Evolutionary conservation across 805 yeast species (phyloP).

Genomic region (Cyberlindnera petersonii): DNA sequence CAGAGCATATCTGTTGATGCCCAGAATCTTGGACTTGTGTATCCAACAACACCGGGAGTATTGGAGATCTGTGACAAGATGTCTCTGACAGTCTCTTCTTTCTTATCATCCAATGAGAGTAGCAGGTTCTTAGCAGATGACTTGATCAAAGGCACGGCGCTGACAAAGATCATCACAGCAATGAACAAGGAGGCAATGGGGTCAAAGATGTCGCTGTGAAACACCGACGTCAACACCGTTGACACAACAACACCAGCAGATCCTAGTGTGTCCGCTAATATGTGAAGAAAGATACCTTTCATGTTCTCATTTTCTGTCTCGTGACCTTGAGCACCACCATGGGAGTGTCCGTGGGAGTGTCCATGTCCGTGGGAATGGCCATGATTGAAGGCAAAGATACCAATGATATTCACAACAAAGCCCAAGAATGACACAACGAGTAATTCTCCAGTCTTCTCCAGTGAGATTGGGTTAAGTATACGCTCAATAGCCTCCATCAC

Average conservation of each 20-base stretch:
- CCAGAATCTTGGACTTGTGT: slow-evolving; percentile 92
- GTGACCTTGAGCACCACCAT: slow-evolving; percentile 36
- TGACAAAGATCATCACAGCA: slow-evolving; percentile 71
- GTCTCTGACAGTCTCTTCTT: slow-evolving; percentile 60
- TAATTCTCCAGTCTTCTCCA: slow-evolving; percentile 79
- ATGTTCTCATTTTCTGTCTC: slow-evolving; percentile 59
- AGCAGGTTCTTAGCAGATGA: slow-evolving; percentile 75
- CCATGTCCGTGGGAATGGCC: slow-evolving; percentile 54
- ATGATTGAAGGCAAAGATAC: slow-evolving; percentile 91
- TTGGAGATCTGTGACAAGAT: slow-evolving; percentile 63
- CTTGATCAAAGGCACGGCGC: slow-evolving; percentile 79
- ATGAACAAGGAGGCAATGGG: slow-evolving; percentile 89
- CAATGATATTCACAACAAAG: slow-evolving; percentile 81
- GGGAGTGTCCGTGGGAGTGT: slow-evolving; percentile 35
- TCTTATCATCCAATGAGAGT: slow-evolving; percentile 52
- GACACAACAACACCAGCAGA: slow-evolving; percentile 96
- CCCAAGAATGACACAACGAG: slow-evolving; percentile 84
- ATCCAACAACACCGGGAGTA: slow-evolving; percentile 78
- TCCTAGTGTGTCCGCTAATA: slow-evolving; percentile 93
- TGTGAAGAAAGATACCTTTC: slow-evolving; percentile 92
- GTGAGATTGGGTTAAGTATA: slow-evolving; percentile 66
- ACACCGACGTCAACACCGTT: slow-evolving; percentile 67
- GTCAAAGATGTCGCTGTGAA: slow-evolving; percentile 73
- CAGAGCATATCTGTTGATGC: slow-evolving; percentile 41
- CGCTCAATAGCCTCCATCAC: slow-evolving; percentile 84